These are phyloP conservation scores for Coniochaeta pulveracea DNA, from an alignment of 2,329 filamentous ascomycete species.

Conservation along the genomic window DNA sequence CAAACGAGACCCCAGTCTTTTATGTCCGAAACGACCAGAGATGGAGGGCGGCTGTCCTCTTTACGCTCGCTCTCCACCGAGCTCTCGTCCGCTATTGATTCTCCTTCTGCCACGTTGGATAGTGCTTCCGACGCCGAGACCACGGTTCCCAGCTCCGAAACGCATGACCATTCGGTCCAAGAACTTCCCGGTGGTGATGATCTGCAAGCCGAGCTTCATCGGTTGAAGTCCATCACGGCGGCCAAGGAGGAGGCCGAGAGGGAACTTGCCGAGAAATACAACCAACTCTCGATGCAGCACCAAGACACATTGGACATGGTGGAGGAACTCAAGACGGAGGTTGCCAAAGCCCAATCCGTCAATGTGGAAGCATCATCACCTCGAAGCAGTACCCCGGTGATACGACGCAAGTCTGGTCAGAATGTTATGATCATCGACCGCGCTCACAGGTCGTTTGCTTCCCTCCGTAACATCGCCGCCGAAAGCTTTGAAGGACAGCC, in stretches of 20 bases:
- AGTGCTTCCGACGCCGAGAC: conserved; percentile 46
- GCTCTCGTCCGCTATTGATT: conserved; percentile 77
- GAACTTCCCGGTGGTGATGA: conserved; percentile 7
- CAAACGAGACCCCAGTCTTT: conserved; percentile 63
- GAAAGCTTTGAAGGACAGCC: conserved; percentile 77
- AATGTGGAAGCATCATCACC: conserved; percentile 46
- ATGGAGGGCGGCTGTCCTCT: conserved; percentile 57
- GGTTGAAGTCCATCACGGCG: conserved; percentile 55
- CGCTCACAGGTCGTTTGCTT: conserved; percentile 81
- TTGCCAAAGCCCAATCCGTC: conserved; percentile 60
- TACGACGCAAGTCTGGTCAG: conserved; percentile 87
- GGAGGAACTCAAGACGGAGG: conserved; percentile 80
- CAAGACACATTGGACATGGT: conserved; percentile 73
- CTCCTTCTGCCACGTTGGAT: conserved; percentile 53
- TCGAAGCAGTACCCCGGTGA: conserved; percentile 59
- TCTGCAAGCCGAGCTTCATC: conserved; percentile 55
- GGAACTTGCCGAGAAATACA: conserved; percentile 66
- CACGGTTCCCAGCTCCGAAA: conserved; percentile 29
- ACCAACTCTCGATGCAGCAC: conserved; percentile 73
- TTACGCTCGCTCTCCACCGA: conserved; percentile 91
- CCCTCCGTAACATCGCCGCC: conserved; percentile 74
- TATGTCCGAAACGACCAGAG: conserved; percentile 66
- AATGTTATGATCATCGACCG: conserved; percentile 80
- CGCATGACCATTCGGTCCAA: conserved; percentile 4
- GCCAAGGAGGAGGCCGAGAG: conserved; percentile 70